phyloP scores from a whole-genome alignment of 176 grass and related monocot genomes.

The Phragmites australis region DNA sequence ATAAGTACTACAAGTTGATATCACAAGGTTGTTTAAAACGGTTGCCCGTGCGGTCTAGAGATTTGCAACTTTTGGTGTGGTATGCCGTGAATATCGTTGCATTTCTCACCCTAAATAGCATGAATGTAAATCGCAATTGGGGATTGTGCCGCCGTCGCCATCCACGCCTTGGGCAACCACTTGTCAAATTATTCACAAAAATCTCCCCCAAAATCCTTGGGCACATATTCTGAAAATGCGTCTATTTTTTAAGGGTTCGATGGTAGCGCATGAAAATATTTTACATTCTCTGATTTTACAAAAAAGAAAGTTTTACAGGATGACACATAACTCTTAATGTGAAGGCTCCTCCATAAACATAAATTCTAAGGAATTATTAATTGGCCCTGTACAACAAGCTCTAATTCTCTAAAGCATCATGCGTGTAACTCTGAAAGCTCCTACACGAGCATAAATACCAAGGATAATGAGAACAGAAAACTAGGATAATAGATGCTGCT shows the following conservation, averaged over 20 bases:
- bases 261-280: neutral
- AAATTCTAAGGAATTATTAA: neutral
- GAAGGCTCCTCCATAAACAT: neutral
- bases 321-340: neutral
- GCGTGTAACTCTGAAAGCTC: no score
- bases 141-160: neutral
- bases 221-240: neutral
- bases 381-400: neutral
- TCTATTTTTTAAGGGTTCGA: neutral
- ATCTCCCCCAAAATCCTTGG: neutral
- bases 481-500: neutral
- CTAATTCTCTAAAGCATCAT: no score
- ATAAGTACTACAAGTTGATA: conserved; percentile 11
- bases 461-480: neutral
- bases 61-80: conserved; percentile 23
- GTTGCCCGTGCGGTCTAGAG: conserved; percentile 34
- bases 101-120: conserved; percentile 4
- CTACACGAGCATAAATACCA: neutral
- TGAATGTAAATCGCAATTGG: neutral
- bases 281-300: neutral
- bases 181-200: neutral
- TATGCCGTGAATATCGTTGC: neutral
- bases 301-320: neutral
- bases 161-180: conserved; percentile 1
- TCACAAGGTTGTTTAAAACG: neutral